phyloP scores from a whole-genome alignment of 768 basidiomycete genomes.

The Podaxis pistillaris region DNA sequence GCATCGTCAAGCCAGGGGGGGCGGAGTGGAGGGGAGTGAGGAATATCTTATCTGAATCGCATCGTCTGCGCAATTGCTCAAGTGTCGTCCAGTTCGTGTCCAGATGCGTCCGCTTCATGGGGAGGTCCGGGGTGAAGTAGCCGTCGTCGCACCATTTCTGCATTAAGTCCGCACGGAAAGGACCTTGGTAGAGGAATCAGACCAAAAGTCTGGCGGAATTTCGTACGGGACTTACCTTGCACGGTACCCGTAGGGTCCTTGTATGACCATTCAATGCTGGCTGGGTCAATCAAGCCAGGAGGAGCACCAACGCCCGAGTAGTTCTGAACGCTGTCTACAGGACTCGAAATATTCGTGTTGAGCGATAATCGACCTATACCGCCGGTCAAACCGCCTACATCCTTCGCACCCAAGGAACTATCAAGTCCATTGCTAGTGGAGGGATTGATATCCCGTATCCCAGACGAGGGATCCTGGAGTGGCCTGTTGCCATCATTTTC shows the following conservation, averaged over 20 bases:
- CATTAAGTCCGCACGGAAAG: conserved; percentile 87
- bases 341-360: conserved; percentile 7
- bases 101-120: conserved; percentile 77
- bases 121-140: conserved; percentile 81
- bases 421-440: not conserved
- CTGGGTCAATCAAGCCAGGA: conserved; percentile 51
- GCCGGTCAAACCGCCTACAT: conserved; percentile 3
- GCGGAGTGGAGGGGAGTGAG: conserved; percentile 44
- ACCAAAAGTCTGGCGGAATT: conserved; percentile 11
- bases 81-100: conserved; percentile 70
- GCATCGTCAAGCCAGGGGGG: conserved; percentile 56
- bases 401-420: not conserved
- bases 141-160: conserved; percentile 93
- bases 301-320: conserved; percentile 31
- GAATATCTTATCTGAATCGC: conserved; percentile 60
- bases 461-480: conserved; percentile 13
- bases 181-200: conserved; percentile 49
- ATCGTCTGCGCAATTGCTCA: conserved; percentile 51
- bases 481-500: conserved; percentile 20
- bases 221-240: conserved; percentile 57
- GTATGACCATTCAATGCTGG: conserved; percentile 84
- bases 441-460: not conserved
- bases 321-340: conserved; percentile 6
- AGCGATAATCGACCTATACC: conserved; percentile 9
- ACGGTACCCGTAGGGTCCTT: conserved; percentile 89